Base-by-base conservation (phyloP, 1,284 basidiomycete species). In the Schizopora paradoxa region DNA sequence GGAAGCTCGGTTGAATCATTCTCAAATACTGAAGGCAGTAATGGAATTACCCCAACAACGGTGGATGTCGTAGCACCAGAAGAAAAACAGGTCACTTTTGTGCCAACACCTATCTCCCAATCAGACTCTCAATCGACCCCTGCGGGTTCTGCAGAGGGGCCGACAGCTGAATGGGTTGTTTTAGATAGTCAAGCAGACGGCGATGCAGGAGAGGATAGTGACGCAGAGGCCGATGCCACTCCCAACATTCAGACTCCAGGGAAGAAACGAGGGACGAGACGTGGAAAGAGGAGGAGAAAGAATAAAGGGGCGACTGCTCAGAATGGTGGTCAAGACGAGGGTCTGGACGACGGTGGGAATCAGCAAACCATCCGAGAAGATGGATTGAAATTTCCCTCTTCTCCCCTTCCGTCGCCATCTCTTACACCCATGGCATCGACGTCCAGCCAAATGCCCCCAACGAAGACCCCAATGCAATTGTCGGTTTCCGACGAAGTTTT, bases 401-500 rank as follows among this genome's bases (percentile, higher is more conserved):
- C 57, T 55, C 51, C 59, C 1, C 51, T 59, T 3, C 47, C 58
- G 4, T 54, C 56, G 11, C 56, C 58, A 14, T 45, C 58, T 10
- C 61, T 66, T 6, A 60, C 59, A 4, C 41, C 64, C 28, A 61
- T 62, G 18, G 53, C 60, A 22, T 56, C 57, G 33, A 49, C 61
- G 19, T 61, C 61, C 3, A 53, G 18, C 54, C 5, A 40, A 49
- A 6, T 51, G 54, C n/a, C n/a, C n/a, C 31, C 38, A 40, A 25
- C 54, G 61, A n/a, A 58, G 63, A 29, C 65, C 52, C 54, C 64
- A 54, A 67, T 62, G 56, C 72, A 60, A 0, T 60, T 83, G 34
- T 60, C 79, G 3, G 84, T 93, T 5, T 89, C 89, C 1, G 90
- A 92, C 46, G 76, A 73, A 1, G 70, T 92, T 39, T 75, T 92